These are phyloP conservation scores for Penicillium sp. DNA, from an alignment of 2,329 filamentous ascomycete genomes.

Conservation along the genomic window DNA sequence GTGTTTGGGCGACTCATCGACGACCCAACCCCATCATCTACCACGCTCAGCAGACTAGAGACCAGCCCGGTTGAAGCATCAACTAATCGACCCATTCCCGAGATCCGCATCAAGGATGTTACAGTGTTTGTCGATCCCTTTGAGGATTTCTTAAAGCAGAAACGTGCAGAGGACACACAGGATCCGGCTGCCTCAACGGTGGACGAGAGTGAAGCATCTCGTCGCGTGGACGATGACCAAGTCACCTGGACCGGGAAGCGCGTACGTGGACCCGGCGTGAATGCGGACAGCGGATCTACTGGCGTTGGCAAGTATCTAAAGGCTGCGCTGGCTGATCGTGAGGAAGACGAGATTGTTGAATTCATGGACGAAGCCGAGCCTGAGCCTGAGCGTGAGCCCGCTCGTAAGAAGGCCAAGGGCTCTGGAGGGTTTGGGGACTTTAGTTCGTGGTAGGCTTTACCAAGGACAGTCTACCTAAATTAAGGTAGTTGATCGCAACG, in stretches of 20 bases:
- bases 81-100: conserved; percentile 67
- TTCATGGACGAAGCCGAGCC: conserved; percentile 57
- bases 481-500: not conserved
- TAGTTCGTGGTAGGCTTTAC: conserved; percentile 86
- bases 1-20: conserved; percentile 85
- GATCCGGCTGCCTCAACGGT: conserved; percentile 36
- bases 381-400: conserved; percentile 62
- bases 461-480: not conserved
- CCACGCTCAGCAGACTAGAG: conserved; percentile 66
- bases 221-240: conserved; percentile 68
- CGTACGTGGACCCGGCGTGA: conserved; percentile 62
- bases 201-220: conserved; percentile 23
- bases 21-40: conserved; percentile 47
- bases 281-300: conserved; percentile 48
- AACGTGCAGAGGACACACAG: conserved; percentile 56
- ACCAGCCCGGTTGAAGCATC: conserved; percentile 65
- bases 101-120: conserved; percentile 75
- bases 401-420: conserved; percentile 71
- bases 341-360: conserved; percentile 57
- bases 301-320: conserved; percentile 78
- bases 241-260: conserved; percentile 96
- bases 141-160: conserved; percentile 80
- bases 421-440: conserved; percentile 85
- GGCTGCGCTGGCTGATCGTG: conserved; percentile 45
- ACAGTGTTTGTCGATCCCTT: conserved; percentile 91